These are phyloP conservation scores for Xanthoconium separans DNA, from an alignment of 1,284 basidiomycete genomes.

Conservation along the genomic window DNA sequence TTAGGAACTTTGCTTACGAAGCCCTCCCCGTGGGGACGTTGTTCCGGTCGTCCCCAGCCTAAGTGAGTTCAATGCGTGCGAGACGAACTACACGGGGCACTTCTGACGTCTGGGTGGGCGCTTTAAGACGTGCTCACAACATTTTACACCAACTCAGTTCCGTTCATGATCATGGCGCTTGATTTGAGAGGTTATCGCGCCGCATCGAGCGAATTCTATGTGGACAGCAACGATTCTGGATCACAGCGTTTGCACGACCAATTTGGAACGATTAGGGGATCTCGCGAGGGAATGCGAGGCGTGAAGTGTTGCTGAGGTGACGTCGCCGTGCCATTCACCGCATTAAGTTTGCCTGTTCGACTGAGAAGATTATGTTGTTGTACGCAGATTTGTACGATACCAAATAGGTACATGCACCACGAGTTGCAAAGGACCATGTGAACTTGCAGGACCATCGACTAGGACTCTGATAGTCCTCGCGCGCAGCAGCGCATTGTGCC, in stretches of 20 bases:
- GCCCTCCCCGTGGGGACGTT: no score
- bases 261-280: background rate
- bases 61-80: no score
- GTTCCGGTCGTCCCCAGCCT: no score
- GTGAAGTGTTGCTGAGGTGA: background rate
- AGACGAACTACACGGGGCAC: no score
- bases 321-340: background rate
- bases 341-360: background rate
- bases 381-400: no score
- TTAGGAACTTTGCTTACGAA: no score
- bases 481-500: background rate
- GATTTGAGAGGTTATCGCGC: background rate
- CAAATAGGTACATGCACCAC: no score
- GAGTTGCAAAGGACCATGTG: no score
- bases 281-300: background rate
- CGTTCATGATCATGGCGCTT: background rate
- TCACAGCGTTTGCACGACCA: background rate
- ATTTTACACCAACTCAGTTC: background rate
- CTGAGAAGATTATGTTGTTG: no score
- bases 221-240: background rate
- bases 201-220: background rate
- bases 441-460: background rate
- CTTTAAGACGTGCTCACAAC: no score
- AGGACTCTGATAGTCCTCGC: background rate
- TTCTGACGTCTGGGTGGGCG: no score